These are phyloP conservation scores for Erythrophleum ivorense DNA, from an alignment of 331 rosid genomes.

Conservation along the genomic window DNA sequence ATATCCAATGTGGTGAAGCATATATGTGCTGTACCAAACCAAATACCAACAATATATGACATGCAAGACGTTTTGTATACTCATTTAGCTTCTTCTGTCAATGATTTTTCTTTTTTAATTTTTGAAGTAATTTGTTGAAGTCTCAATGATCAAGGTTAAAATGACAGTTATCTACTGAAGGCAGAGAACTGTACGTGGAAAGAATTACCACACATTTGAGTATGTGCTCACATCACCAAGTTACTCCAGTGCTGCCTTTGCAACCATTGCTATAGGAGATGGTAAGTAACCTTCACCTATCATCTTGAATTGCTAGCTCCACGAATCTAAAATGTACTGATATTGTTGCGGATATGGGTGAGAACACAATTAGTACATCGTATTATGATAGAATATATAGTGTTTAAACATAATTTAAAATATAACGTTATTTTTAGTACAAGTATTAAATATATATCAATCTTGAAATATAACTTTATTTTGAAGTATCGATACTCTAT, in stretches of 20 bases:
- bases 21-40: slow-evolving; percentile 85
- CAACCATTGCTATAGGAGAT: slow-evolving; percentile 88
- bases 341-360: not conserved
- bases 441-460: no score
- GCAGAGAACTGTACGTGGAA: slow-evolving; percentile 80
- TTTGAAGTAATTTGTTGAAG: not conserved
- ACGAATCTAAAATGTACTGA: not conserved
- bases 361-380: no score
- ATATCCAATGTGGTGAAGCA: slow-evolving; percentile 69
- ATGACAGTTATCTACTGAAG: slow-evolving; percentile 33
- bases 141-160: slow-evolving; percentile 6
- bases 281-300: slow-evolving; percentile 50
- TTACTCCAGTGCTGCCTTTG: slow-evolving; percentile 69
- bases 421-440: no score
- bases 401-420: no score
- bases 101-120: not conserved
- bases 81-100: slow-evolving; percentile 20
- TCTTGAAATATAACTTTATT: no score
- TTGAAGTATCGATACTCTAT: no score
- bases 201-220: slow-evolving; percentile 83
- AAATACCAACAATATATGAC: slow-evolving; percentile 63
- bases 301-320: not conserved
- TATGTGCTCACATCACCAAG: slow-evolving; percentile 72
- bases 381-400: no score
- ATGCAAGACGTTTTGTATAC: slow-evolving; percentile 80